A percentile compares a stretch with the other conserved stretches of the same genome.
Conservation (phyloP, 495 filamentous ascomycete genomes). For the Rhizodiscina lignyota region DNA sequence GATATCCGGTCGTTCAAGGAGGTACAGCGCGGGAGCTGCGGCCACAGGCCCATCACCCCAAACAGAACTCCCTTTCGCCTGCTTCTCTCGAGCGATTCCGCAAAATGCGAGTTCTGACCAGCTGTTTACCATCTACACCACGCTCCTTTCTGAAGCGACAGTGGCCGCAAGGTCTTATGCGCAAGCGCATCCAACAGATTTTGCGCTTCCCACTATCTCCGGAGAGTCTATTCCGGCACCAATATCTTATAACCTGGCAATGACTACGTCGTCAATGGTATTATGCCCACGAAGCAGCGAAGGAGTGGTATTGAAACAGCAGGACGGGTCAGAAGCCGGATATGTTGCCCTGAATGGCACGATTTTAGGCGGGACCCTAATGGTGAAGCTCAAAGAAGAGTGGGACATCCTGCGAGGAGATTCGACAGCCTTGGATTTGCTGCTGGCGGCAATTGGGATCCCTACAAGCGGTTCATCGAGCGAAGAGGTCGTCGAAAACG, state of each 20-base stretch:
- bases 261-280: conserved; percentile 53
- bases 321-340: conserved; percentile 31
- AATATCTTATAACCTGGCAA: conserved; percentile 67
- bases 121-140: background rate
- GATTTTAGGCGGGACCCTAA: conserved; percentile 59
- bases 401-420: conserved; percentile 45
- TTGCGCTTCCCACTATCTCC: too few species aligned
- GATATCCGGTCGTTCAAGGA: too few species aligned
- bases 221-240: too few species aligned
- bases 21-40: too few species aligned
- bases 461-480: conserved; percentile 16
- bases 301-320: conserved; percentile 19
- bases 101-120: background rate
- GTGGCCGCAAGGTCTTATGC: background rate
- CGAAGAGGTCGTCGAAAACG: too few species aligned
- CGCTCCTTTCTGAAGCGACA: background rate
- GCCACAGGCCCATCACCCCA: too few species aligned
- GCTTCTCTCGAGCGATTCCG: background rate
- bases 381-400: conserved; percentile 59
- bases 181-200: background rate
- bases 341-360: conserved; percentile 60
- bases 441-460: conserved; percentile 46
- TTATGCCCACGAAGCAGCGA: conserved; percentile 44
- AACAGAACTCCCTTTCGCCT: background rate
- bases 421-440: conserved; percentile 29